Conservation (phyloP, 441 rosid genomes). For the Rhodomyrtus psidioides region DNA sequence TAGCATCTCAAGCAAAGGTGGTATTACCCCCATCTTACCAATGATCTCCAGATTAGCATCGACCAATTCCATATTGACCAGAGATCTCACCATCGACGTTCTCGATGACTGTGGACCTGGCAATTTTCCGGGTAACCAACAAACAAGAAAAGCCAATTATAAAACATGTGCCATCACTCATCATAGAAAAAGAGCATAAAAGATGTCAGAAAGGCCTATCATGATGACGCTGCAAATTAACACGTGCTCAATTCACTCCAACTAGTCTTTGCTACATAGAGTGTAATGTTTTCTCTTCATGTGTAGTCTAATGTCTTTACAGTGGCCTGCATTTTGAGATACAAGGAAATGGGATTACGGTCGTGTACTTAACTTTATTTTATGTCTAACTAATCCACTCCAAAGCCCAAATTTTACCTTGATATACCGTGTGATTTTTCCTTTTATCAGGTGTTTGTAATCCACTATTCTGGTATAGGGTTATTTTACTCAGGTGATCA, state of each 20-base stretch:
- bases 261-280: background rate
- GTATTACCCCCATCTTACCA: constrained; percentile 50
- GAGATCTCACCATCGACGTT: constrained; percentile 31
- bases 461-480: background rate
- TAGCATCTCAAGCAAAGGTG: constrained; percentile 49
- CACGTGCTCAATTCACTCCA: background rate
- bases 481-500: background rate
- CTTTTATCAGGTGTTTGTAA: background rate
- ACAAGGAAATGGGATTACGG: background rate
- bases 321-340: background rate
- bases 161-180: background rate
- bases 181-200: background rate
- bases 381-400: background rate
- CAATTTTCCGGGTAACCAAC: background rate
- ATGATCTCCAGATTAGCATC: constrained; percentile 38
- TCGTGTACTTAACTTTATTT: background rate
- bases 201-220: background rate
- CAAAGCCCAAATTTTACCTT: background rate
- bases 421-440: background rate
- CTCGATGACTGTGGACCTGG: constrained; percentile 49
- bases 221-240: background rate
- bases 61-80: constrained; percentile 43
- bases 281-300: background rate
- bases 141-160: background rate
- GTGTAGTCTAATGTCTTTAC: background rate